Evolutionary conservation across 108 stramenopile species (phyloP), one percentile per base, ranked within the genome.

Genomic region (Stephanodiscus minutulus): DNA sequence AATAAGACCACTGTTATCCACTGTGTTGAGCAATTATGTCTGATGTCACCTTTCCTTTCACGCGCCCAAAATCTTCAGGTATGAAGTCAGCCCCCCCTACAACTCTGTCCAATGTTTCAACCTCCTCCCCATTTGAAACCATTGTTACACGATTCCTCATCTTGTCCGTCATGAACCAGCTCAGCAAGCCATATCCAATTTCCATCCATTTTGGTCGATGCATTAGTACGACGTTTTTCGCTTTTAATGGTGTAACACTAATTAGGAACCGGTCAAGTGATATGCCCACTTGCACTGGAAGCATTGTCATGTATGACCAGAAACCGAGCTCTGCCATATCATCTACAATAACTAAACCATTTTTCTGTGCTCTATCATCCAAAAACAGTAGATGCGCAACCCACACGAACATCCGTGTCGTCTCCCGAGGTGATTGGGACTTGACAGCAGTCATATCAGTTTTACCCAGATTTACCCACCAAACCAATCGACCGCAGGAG

Each of bases 401-500:
- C 84, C 85, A 88, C 7, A 88, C 85, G 27, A 86, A 73, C 54
- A 82, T 50, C 61, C 81, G 72, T 49, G 63, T 70, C 39, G 71
- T 85, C 6, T 85, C 84, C 24, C 43, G 64, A 35, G 81, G 55
- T 17, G 81, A 59, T 49, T 79, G 61, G 1, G 56, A 48, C 61
- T 85, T 86, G 47, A 89, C 61, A 7, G 50, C 28, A 20, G 72
- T 29, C 47, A 68, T 46, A 31, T 86, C 72, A 22, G 87, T 79
- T 55, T 59, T 67, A 11, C 78, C 83, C n/a, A 87, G 61, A 55
- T 90, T 85, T 20, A 87, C 61, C 77, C 81, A 90, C 89, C 89
- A 90, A 35, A 87, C 76, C 4, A 86, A 61, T 44, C 77, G 61
- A 10, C 75, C 81, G 48, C 79, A 72, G 21, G 70, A 49, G 31